Evolutionary conservation across 306 rosid genomes (phyloP), one percentile per base, ranked within the genome.

Genomic region (Clitoria ternatea): DNA sequence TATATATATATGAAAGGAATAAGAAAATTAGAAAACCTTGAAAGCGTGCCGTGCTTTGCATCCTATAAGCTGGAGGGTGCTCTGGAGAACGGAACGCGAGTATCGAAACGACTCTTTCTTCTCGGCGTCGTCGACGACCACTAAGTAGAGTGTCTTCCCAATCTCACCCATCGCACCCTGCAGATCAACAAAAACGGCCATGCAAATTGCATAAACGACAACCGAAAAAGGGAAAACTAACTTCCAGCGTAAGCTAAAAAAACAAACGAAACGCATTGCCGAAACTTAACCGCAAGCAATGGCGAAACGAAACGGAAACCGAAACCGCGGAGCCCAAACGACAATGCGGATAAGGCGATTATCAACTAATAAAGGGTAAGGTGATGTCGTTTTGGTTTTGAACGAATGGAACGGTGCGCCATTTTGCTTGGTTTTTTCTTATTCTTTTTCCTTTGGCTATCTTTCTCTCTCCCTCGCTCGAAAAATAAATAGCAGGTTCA

Each of bases 41-140:
- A 93, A 90, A 47, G 98, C 96, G 63, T 93, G 98, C 7, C 98
- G 84, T 1, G 97, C 88, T 65, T 93, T 93, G 77, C 98, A 93
- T 56, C 98, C 98, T 86, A 93, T 93, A 13, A 90, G 94, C 66
- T 93, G 98, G 12, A 93, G 83, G 27, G 92, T 89, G 36, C 88
- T 93, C 79, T 88, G 98, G 15, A 93, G 80, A 74, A 89, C 88
- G 2, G 96, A 61, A 19, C 96, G 94, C 68, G 98, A 78, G 49
- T 93, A 90, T 1, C 94, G 77, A 55, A 88, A 93, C 0, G 98
- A 87, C 27, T 83, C 89, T 47, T 85, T 60, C 77, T 77, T 79
- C 0, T 68, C 88, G 43, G 47, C 81, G 19, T 80, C 96, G 4
- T 88, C 98, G n/a, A 79, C 77, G 70, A 90, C 97, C 53, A 82